These are phyloP conservation scores for Hemileccinum impolitum DNA, from an alignment of 768 basidiomycete genomes.

Conservation along the genomic window DNA sequence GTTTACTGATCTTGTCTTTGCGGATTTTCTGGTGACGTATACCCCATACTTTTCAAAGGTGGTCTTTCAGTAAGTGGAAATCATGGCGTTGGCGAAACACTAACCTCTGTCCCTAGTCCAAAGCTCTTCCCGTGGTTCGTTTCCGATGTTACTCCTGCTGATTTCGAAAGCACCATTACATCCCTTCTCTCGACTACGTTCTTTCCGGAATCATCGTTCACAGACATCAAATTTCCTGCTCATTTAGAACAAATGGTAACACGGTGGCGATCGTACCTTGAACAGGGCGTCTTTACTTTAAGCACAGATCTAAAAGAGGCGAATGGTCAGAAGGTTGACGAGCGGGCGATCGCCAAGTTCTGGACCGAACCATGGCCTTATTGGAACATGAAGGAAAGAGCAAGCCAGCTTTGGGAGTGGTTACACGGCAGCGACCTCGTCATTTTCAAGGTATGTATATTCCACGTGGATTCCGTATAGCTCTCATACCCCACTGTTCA, in stretches of 20 bases:
- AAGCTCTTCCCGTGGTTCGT: slow-evolving; percentile 98
- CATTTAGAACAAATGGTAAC: slow-evolving; percentile 57
- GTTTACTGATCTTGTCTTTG: slow-evolving; percentile 90
- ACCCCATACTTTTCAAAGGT: slow-evolving; percentile 81
- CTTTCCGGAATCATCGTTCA: slow-evolving; percentile 37
- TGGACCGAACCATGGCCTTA: slow-evolving; percentile 78
- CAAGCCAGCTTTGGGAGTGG: slow-evolving; percentile 46
- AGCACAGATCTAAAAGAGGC: slow-evolving; percentile 39
- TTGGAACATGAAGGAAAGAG: slow-evolving; percentile 63
- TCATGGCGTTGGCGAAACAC: background rate
- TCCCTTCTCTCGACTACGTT: slow-evolving; percentile 59
- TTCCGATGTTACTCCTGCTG: slow-evolving; percentile 86
- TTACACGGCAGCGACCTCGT: slow-evolving; percentile 63
- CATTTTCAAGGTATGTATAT: slow-evolving; percentile 69
- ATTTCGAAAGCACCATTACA: slow-evolving; percentile 62
- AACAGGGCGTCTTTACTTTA: slow-evolving; percentile 65
- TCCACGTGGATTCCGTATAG: background rate
- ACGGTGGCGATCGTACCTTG: slow-evolving; percentile 75
- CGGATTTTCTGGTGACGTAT: slow-evolving; percentile 87
- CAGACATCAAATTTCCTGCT: slow-evolving; percentile 26
- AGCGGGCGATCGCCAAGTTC: slow-evolving; percentile 41
- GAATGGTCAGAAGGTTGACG: slow-evolving; percentile 21
- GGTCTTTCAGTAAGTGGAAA: slow-evolving; percentile 79
- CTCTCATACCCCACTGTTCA: background rate
- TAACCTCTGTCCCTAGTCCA: slow-evolving; percentile 49